Conservation (phyloP, 164 flowering plant species). For the Vitis cinerea region DNA sequence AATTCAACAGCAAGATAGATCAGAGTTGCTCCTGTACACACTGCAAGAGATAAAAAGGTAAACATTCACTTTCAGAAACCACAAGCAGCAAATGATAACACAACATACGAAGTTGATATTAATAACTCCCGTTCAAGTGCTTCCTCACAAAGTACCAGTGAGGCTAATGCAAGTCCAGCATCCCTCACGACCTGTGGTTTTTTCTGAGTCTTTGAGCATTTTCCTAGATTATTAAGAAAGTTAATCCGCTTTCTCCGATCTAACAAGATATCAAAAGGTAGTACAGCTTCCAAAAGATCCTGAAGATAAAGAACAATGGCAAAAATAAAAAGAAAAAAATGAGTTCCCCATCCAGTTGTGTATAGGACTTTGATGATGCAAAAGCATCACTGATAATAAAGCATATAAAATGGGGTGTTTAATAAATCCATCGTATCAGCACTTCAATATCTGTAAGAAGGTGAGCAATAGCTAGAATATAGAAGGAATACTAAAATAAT, state of each 20-base stretch:
- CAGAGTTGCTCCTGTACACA: neutral
- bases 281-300: slow-evolving; percentile 91
- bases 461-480: too few relatives aligned
- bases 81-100: neutral
- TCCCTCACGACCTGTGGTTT: slow-evolving; percentile 72
- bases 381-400: too few relatives aligned
- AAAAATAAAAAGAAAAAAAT: neutral
- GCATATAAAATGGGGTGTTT: too few relatives aligned
- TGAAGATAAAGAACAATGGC: slow-evolving; percentile 26
- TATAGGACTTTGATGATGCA: too few relatives aligned
- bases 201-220: slow-evolving; percentile 30
- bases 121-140: slow-evolving; percentile 79
- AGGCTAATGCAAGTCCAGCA: slow-evolving; percentile 83
- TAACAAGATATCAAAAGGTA: slow-evolving; percentile 79
- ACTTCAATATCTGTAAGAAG: too few relatives aligned
- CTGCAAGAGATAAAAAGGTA: neutral
- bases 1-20: slow-evolving; percentile 6
- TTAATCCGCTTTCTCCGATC: slow-evolving; percentile 66
- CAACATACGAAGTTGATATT: slow-evolving; percentile 85
- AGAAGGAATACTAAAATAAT: too few relatives aligned
- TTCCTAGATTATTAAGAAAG: slow-evolving; percentile 44
- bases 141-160: slow-evolving; percentile 82
- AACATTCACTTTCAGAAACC: neutral
- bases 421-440: too few relatives aligned
- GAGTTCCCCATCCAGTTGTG: too few relatives aligned